These are phyloP conservation scores for Ceratocystis harringtonii DNA, from an alignment of 2,329 filamentous ascomycete genomes.

Conservation along the genomic window DNA sequence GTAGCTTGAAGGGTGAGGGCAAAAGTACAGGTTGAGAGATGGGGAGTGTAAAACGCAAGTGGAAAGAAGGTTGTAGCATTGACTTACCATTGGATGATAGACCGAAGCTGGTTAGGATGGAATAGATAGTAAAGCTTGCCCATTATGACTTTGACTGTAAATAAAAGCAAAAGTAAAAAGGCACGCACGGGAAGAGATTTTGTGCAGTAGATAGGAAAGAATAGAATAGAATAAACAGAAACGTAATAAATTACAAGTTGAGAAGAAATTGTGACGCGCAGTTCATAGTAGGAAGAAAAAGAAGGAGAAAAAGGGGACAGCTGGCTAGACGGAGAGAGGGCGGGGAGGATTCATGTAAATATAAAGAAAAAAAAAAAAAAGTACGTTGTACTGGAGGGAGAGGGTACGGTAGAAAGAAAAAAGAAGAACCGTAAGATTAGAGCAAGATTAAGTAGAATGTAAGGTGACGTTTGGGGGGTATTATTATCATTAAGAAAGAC, in stretches of 20 bases:
- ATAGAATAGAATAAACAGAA: neutral
- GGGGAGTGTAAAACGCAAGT: constrained; percentile 16
- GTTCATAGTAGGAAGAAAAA: neutral
- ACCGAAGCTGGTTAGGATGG: constrained; percentile 63
- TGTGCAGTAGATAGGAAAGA: neutral
- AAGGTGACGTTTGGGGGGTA: neutral
- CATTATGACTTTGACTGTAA: constrained; percentile 32
- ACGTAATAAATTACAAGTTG: neutral
- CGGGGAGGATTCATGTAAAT: neutral
- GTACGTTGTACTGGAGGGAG: neutral
- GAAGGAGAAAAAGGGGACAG: constrained; percentile 5
- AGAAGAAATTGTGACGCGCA: neutral
- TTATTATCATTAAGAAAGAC: neutral
- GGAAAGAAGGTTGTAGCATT: neutral
- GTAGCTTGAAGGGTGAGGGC: constrained; percentile 14
- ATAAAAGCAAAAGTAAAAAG: neutral
- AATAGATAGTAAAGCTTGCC: constrained; percentile 54
- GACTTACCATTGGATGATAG: constrained; percentile 74
- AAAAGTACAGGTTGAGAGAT: constrained; percentile 13
- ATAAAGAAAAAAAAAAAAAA: constrained; percentile 1
- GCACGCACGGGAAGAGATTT: neutral
- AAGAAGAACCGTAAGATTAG: neutral
- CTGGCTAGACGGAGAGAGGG: neutral
- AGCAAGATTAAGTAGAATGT: neutral
- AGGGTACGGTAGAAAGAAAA: neutral